Percentiles rank a stretch among this genome's conserved stretches.
These are phyloP conservation scores for Chloropicon primus DNA, from an alignment of 139 green algal species.

Conservation along the genomic window DNA sequence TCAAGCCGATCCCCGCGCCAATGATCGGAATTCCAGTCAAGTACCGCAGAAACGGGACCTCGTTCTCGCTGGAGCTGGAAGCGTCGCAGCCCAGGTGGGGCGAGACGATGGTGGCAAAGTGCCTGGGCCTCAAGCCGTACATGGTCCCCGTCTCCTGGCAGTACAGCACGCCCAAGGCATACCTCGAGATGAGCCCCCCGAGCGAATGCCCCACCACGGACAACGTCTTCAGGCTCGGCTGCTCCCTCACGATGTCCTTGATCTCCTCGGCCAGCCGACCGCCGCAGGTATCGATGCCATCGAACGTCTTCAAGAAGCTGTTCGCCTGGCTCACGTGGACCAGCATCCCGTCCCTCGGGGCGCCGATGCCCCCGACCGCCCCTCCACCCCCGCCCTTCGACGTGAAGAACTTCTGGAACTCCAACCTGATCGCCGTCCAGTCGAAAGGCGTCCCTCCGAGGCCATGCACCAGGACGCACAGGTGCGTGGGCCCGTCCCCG, in stretches of 20 bases:
- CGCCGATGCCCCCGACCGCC: no score
- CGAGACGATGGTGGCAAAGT: slow-evolving; percentile 66
- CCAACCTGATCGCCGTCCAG: not conserved
- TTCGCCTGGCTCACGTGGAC: slow-evolving; percentile 13
- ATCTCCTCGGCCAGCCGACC: slow-evolving; percentile 57
- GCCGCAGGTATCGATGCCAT: slow-evolving; percentile 71
- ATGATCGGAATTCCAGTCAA: not conserved
- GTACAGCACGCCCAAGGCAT: slow-evolving; percentile 21
- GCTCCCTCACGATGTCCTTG: slow-evolving; percentile 9
- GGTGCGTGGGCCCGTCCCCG: slow-evolving; percentile 7
- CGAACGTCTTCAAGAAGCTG: slow-evolving; percentile 31
- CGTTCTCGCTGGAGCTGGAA: not conserved
- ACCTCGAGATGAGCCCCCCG: slow-evolving; percentile 49
- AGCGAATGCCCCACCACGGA: slow-evolving; percentile 54
- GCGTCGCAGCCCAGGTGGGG: slow-evolving; percentile 47
- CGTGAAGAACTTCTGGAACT: not conserved
- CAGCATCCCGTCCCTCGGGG: not conserved
- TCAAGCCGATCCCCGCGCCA: not conserved
- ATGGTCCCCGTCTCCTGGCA: slow-evolving; percentile 18
- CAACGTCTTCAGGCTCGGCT: slow-evolving; percentile 27
- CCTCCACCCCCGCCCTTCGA: not conserved
- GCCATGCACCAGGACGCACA: slow-evolving; percentile 22
- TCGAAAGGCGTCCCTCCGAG: slow-evolving; percentile 15
- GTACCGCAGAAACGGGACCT: not conserved
- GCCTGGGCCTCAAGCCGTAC: slow-evolving; percentile 37